Conservation (phyloP, 345 rosid genomes). For the Raphanus sativus region DNA sequence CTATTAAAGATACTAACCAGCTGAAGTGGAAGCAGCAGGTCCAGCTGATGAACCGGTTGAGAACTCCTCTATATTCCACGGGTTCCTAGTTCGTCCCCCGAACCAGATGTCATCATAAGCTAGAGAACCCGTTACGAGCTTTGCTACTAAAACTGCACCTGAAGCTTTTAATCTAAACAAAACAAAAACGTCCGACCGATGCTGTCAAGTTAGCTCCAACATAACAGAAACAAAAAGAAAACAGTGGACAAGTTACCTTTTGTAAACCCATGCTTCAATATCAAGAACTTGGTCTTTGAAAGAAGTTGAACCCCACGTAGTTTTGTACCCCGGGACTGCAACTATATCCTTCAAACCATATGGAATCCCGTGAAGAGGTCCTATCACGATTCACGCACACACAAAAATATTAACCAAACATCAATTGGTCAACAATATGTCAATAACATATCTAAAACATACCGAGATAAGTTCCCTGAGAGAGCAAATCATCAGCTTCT, state of each 20-base stretch:
- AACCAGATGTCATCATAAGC: constrained; percentile 94
- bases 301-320: constrained; percentile 86
- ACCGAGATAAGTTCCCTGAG: constrained; percentile 79
- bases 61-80: constrained; percentile 93
- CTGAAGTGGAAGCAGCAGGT: constrained; percentile 85
- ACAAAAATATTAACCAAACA: background rate
- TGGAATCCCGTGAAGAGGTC: constrained; percentile 95
- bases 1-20: constrained; percentile 45
- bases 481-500: constrained; percentile 77
- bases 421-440: constrained; percentile 28
- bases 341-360: constrained; percentile 85
- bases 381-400: constrained; percentile 35
- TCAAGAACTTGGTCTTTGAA: constrained; percentile 73
- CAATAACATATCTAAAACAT: constrained; percentile 55
- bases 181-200: background rate
- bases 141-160: constrained; percentile 88
- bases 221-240: background rate
- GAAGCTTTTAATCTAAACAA: constrained; percentile 39
- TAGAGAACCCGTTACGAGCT: constrained; percentile 76
- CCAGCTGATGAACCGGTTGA: constrained; percentile 92
- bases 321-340: constrained; percentile 70
- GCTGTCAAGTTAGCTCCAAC: background rate
- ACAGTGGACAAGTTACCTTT: constrained; percentile 42
- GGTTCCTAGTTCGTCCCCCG: constrained; percentile 84
- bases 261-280: constrained; percentile 87